phyloP scores from a whole-genome alignment of 257 asterid species.

The Nicotiana paniculata region DNA sequence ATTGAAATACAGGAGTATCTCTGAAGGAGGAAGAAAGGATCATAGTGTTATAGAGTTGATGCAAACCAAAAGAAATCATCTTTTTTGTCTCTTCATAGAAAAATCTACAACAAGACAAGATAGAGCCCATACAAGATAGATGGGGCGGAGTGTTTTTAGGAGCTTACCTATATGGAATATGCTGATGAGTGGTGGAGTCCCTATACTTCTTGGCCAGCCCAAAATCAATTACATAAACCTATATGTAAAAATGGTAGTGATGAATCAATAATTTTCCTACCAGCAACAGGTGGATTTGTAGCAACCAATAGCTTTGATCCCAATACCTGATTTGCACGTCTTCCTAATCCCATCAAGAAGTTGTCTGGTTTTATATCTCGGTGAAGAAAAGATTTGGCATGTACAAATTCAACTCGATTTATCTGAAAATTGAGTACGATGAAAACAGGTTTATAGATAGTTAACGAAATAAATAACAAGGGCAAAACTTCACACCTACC shows the following conservation, averaged over 20 bases:
- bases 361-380: constrained; percentile 89
- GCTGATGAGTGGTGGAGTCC: constrained; percentile 74
- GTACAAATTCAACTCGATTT: constrained; percentile 65
- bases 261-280: constrained; percentile 10
- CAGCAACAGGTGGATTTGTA: neutral
- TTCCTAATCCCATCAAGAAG: constrained; percentile 84
- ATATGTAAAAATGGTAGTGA: constrained; percentile 12
- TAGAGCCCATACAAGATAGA: neutral
- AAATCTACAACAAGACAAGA: neutral
- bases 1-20: neutral
- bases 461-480: neutral
- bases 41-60: neutral
- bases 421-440: constrained; percentile 34
- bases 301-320: constrained; percentile 1
- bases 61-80: neutral
- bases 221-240: constrained; percentile 83
- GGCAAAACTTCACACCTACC: constrained; percentile 28
- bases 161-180: constrained; percentile 76
- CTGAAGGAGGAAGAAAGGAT: neutral
- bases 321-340: constrained; percentile 81
- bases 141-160: neutral
- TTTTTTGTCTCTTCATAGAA: neutral
- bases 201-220: constrained; percentile 89
- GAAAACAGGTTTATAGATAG: constrained; percentile 3
- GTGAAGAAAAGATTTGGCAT: constrained; percentile 69